Evolutionary conservation across 2,329 filamentous ascomycete genomes (phyloP), one percentile per base, ranked within the genome.

Genomic region (Cercospora nicotianae): DNA sequence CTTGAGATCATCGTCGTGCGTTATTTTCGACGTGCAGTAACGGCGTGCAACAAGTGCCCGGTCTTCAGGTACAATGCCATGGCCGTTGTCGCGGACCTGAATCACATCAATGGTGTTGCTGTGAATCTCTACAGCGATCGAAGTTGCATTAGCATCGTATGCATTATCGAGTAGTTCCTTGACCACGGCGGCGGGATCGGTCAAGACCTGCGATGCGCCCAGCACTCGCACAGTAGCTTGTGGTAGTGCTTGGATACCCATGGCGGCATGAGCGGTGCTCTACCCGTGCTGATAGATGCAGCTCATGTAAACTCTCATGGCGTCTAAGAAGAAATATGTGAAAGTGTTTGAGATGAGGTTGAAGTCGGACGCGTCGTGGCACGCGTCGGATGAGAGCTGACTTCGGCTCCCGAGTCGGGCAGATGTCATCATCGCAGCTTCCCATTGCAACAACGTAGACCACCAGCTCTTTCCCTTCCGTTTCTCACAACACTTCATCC

Each of bases 81-180:
- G 81, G n/a, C 91, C 91, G 79, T 93, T 91, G 77, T 92, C 90
- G 55, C 87, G 85, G 60, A 93, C 87, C 73, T 91, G 87, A 42
- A 94, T 86, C 63, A 84, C 86, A 77, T 91, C 89, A 63, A 93
- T 77, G 0, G 89, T 89, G 75, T 93, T 89, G 51, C 83, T 73
- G 3, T 89, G 86, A 13, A 93, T 82, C 30, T 87, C 80, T 26
- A 94, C 80, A 63, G 91, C 87, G 66, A 94, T 82, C 1, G 84
- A 85, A 1, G 86, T 90, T 12, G 91, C 90, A 63, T 84, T 82
- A 7, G 91, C 90, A 77, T 94, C 91, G 20, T 94, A 84, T 53
- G 90, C 85, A 77, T 94, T 94, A 73, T 94, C 91, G 33, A 94
- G 78, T 3, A 94, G 86, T 78, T 94, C 91, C 75, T 94, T 94